Evolutionary conservation across 345 rosid genomes (phyloP).

Genomic region (Lagerstroemia speciosa): DNA sequence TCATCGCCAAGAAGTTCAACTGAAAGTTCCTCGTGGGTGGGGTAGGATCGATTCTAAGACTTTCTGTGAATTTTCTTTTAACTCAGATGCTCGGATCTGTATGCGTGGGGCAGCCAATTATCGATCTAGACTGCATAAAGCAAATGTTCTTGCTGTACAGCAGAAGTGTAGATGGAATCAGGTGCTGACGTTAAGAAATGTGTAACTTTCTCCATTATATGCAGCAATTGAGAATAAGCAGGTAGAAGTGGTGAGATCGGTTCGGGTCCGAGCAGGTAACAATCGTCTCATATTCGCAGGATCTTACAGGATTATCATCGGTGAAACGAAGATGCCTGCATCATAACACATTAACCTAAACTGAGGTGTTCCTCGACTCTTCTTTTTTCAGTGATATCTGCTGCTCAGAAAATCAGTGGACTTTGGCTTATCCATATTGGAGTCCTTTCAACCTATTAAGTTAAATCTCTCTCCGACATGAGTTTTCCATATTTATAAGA

Average conservation of each 20-base stretch:
- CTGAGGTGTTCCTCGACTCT: no score
- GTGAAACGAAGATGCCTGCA: no score
- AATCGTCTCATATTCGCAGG: neutral
- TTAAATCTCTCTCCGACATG: no score
- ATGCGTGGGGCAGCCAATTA: neutral
- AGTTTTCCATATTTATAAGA: no score
- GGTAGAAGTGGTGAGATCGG: no score
- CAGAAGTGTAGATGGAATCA: neutral
- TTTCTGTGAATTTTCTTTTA: neutral
- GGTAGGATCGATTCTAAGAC: no score
- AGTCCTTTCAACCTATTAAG: no score
- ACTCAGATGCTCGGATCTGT: neutral
- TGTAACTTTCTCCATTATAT: neutral
- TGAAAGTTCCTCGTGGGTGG: constrained; percentile 10
- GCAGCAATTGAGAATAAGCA: neutral
- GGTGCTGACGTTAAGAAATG: neutral
- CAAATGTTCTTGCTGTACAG: neutral
- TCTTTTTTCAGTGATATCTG: no score
- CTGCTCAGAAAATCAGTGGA: no score
- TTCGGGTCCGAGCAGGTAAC: neutral
- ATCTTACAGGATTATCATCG: no score
- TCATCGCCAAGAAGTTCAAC: constrained; percentile 58
- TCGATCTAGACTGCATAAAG: neutral
- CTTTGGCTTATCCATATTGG: no score
- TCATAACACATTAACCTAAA: no score